Evolutionary conservation across 768 basidiomycete species (phyloP).

Genomic region (Calocybe gangraenosa): DNA sequence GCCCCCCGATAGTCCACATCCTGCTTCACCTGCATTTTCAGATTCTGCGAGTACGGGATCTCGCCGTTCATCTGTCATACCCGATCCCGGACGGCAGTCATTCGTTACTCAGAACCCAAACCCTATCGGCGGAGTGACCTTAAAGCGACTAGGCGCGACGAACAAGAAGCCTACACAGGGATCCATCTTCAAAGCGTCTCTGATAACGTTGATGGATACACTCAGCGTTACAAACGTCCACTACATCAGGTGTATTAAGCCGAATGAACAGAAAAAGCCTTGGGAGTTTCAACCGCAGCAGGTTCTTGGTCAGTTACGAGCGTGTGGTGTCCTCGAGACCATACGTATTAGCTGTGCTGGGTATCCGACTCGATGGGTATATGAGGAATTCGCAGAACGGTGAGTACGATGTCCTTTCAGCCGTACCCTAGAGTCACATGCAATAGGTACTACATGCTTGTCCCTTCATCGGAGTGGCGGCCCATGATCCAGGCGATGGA

Average conservation of each 20-base stretch:
- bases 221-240: constrained; percentile 97
- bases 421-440: constrained; percentile 13
- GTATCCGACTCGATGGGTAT: constrained; percentile 97
- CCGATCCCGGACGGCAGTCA: constrained; percentile 78
- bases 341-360: constrained; percentile 99
- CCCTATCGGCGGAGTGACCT: constrained; percentile 26
- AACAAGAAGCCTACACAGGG: constrained; percentile 95
- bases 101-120: constrained; percentile 50
- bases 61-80: constrained; percentile 79
- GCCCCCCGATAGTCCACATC: constrained; percentile 60
- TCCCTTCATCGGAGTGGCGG: constrained; percentile 82
- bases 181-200: constrained; percentile 95
- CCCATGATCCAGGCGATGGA: constrained; percentile 81
- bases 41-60: constrained; percentile 76
- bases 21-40: constrained; percentile 72
- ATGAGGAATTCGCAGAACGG: constrained; percentile 98
- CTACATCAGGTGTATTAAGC: constrained; percentile 99
- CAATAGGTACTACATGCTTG: constrained; percentile 92
- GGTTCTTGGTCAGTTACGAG: constrained; percentile 90
- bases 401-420: constrained; percentile 30
- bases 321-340: constrained; percentile 98
- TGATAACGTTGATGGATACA: constrained; percentile 95
- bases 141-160: constrained; percentile 61
- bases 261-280: constrained; percentile 92
- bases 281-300: constrained; percentile 98